Base-by-base conservation (phyloP, 2,329 filamentous ascomycete genomes). In the Lecanosticta acicola region DNA sequence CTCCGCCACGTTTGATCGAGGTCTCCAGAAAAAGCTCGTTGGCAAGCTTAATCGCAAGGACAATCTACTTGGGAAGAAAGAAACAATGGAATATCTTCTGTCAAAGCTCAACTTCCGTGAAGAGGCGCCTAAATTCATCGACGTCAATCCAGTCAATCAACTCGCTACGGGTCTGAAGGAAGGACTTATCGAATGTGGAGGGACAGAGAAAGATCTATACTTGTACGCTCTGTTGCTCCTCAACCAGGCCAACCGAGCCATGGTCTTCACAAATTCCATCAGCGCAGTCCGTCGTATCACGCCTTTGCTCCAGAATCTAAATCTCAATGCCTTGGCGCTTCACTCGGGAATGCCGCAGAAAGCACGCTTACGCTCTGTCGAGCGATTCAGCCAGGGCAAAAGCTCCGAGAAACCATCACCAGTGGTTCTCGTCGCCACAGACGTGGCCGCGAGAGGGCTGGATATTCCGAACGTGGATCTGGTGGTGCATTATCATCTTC, bases 281-380 rank as follows among this genome's bases (percentile, higher is more conserved):
- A 87, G 86, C 42, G 85, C 91, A 2, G 91, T 95, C 41, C 84
- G 89, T 36, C 87, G 93, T 32, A 74, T 98, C 10, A 82, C 84
- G 0, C 87, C 91, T 0, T 79, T 96, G 61, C 77, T 98, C 1
- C 81, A 91, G 57, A 87, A 87, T 55, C 80, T 98, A 41, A 79
- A 84, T 51, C 75, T 96, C 7, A 81, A 84, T 2, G 85, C 83
- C 1, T 73, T 87, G 9, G 81, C 86, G 0, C 73, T 98, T 0
- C 93, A 98, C 68, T 96, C 89, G 0, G 85, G 89, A 54, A 97
- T 98, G 93, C 77, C 83, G 1, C 93, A 98, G 68, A 97, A 97
- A 67, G 90, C 93, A 2, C 88, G 93, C 36, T 75, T 96, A n/a
- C 83, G 91, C 32, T 91, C 88, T 1, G 79, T 98, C 2, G 93